Percentiles rank a stretch among this genome's conserved stretches.
phyloP scores from a whole-genome alignment of 2,329 filamentous ascomycete genomes.

The Tympanopsis confertula region DNA sequence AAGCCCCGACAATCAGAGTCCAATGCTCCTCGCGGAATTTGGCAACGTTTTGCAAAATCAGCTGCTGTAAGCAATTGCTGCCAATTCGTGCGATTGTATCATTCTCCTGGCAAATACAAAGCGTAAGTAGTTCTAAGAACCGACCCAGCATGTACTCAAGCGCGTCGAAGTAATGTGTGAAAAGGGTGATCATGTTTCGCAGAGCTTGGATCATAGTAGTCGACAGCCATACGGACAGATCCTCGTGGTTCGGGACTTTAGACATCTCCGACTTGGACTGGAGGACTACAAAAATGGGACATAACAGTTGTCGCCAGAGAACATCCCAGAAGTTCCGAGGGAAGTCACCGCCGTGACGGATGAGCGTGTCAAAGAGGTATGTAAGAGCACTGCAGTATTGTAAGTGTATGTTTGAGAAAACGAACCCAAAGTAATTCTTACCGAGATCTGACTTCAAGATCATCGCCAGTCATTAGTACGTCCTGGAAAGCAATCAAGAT shows the following conservation, averaged over 20 bases:
- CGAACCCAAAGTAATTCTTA: not conserved
- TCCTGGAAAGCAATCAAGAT: slow-evolving; percentile 97
- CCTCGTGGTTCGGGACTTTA: slow-evolving; percentile 89
- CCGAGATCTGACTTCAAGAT: slow-evolving; percentile 77
- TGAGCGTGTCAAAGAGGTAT: slow-evolving; percentile 90
- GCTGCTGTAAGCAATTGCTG: slow-evolving; percentile 91
- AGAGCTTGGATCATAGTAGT: slow-evolving; percentile 99
- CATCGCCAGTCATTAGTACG: slow-evolving; percentile 96
- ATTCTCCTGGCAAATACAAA: slow-evolving; percentile 98
- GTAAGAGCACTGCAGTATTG: slow-evolving; percentile 58
- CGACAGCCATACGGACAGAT: slow-evolving; percentile 94
- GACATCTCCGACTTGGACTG: slow-evolving; percentile 94
- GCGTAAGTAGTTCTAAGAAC: slow-evolving; percentile 84
- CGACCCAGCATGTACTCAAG: slow-evolving; percentile 96
- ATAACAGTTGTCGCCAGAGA: slow-evolving; percentile 89
- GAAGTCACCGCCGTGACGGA: slow-evolving; percentile 82
- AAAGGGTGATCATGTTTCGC: slow-evolving; percentile 95
- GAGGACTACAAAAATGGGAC: slow-evolving; percentile 96
- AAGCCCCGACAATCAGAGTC: slow-evolving; percentile 87
- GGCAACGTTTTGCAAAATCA: slow-evolving; percentile 89
- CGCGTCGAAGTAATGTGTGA: slow-evolving; percentile 95
- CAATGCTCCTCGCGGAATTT: slow-evolving; percentile 85
- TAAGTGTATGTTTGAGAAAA: not conserved
- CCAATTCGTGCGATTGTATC: slow-evolving; percentile 96
- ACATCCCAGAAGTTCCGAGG: slow-evolving; percentile 96